phyloP scores from a whole-genome alignment of 495 filamentous ascomycete genomes.

The Penicillium arizonense region DNA sequence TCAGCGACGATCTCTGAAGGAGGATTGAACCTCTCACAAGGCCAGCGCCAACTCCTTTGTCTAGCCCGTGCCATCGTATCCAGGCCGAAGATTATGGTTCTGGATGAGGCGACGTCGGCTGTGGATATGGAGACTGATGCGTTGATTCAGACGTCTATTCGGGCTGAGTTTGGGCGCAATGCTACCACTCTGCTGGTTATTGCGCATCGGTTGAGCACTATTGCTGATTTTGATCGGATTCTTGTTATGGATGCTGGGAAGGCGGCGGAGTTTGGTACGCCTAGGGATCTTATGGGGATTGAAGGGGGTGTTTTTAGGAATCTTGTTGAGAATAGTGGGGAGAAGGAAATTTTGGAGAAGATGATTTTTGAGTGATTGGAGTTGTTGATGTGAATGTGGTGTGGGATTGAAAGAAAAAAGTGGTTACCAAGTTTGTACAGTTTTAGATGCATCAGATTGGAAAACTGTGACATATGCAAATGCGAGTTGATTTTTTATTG shows the following conservation, averaged over 20 bases:
- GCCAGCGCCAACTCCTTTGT: slow-evolving; percentile 85
- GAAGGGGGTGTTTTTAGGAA: slow-evolving; percentile 60
- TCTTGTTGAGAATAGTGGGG: slow-evolving; percentile 75
- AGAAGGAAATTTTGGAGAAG: slow-evolving; percentile 57
- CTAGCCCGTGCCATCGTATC: slow-evolving; percentile 83
- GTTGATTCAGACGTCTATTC: slow-evolving; percentile 78
- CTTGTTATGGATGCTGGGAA: slow-evolving; percentile 75
- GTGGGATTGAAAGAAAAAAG: too few relatives aligned
- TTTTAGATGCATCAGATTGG: too few relatives aligned
- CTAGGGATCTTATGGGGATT: slow-evolving; percentile 62
- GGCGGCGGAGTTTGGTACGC: slow-evolving; percentile 72
- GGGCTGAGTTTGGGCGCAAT: slow-evolving; percentile 69
- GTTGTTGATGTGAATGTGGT: too few relatives aligned
- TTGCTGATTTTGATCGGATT: slow-evolving; percentile 83
- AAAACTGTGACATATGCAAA: not conserved
- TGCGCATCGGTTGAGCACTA: slow-evolving; percentile 82
- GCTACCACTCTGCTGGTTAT: slow-evolving; percentile 81
- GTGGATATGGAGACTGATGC: slow-evolving; percentile 86
- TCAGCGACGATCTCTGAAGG: slow-evolving; percentile 67
- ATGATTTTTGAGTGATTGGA: slow-evolving; percentile 39
- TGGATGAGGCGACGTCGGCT: slow-evolving; percentile 87
- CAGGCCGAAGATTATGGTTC: slow-evolving; percentile 78
- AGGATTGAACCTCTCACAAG: slow-evolving; percentile 80
- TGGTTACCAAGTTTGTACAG: too few relatives aligned
- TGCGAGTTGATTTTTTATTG: too few relatives aligned